phyloP scores from a whole-genome alignment of 2,329 filamentous ascomycete species.

The Nemania diffusa region DNA sequence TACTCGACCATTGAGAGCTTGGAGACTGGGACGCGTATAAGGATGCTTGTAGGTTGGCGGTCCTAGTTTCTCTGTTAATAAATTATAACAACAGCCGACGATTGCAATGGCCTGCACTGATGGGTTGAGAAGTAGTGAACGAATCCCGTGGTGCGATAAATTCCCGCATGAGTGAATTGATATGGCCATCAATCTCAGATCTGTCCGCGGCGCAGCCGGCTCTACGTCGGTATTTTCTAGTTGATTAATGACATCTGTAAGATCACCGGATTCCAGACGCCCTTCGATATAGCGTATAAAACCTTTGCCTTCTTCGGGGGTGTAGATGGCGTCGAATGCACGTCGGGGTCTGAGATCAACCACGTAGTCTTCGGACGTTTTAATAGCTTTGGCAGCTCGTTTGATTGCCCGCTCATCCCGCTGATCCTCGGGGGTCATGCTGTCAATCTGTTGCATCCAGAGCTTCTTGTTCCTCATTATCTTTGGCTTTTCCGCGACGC shows the following conservation, averaged over 20 bases:
- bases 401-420: conserved; percentile 55
- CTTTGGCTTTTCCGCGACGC: conserved; percentile 76
- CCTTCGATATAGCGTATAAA: conserved; percentile 83
- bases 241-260: conserved; percentile 55
- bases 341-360: conserved; percentile 63
- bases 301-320: conserved; percentile 70
- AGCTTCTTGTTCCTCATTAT: conserved; percentile 86
- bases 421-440: conserved; percentile 54
- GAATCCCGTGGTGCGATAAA: conserved; percentile 92
- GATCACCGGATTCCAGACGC: conserved; percentile 76
- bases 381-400: conserved; percentile 49
- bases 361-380: conserved; percentile 46
- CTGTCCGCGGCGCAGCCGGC: conserved; percentile 45
- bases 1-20: conserved; percentile 75
- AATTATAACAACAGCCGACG: conserved; percentile 98
- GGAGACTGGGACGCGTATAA: conserved; percentile 74
- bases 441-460: conserved; percentile 65
- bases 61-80: conserved; percentile 88
- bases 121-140: conserved; percentile 85
- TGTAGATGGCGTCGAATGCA: conserved; percentile 63
- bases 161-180: conserved; percentile 98
- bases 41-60: conserved; percentile 88
- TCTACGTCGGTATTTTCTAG: conserved; percentile 44
- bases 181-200: conserved; percentile 79
- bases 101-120: conserved; percentile 91